These are phyloP conservation scores for Penicillium bovifimosum DNA, from an alignment of 495 filamentous ascomycete genomes.

Conservation along the genomic window DNA sequence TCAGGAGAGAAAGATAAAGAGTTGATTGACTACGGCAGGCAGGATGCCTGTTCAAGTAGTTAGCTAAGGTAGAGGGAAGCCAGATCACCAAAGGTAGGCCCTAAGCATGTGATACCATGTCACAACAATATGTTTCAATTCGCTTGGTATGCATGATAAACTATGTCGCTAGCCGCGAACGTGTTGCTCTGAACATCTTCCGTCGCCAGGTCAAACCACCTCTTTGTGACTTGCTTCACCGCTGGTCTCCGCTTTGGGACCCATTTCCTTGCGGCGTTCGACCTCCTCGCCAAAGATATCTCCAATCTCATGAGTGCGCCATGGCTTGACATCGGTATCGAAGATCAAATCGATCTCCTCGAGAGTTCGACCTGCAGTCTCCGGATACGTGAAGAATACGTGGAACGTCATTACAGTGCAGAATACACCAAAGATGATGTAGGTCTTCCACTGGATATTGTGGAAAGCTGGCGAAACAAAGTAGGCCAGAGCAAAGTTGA, in stretches of 20 bases:
- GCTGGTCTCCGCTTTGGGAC: neutral
- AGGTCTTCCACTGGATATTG: conserved; percentile 67
- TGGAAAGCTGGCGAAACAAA: conserved; percentile 66
- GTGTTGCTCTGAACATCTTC: neutral
- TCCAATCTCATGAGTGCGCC: conserved; percentile 20
- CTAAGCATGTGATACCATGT: too few relatives aligned
- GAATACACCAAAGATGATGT: conserved; percentile 70
- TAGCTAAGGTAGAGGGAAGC: too few relatives aligned
- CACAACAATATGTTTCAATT: neutral
- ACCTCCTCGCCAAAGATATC: conserved; percentile 27
- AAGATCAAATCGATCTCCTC: conserved; percentile 59
- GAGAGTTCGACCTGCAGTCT: conserved; percentile 64
- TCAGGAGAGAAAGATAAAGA: too few relatives aligned
- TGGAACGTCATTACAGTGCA: conserved; percentile 58
- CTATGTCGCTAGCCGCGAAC: neutral
- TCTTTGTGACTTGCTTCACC: conserved; percentile 16
- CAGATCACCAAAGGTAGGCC: too few relatives aligned
- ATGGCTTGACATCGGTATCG: conserved; percentile 26
- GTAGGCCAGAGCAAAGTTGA: conserved; percentile 68
- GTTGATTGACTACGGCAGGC: too few relatives aligned
- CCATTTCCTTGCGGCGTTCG: conserved; percentile 14
- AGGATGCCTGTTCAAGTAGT: too few relatives aligned
- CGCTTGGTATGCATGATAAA: neutral
- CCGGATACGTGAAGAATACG: conserved; percentile 64
- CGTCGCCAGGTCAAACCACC: conserved; percentile 7